Evolutionary conservation across 805 yeast genomes (phyloP), one percentile per base, ranked within the genome.

Genomic region (Lipomyces sp.): DNA sequence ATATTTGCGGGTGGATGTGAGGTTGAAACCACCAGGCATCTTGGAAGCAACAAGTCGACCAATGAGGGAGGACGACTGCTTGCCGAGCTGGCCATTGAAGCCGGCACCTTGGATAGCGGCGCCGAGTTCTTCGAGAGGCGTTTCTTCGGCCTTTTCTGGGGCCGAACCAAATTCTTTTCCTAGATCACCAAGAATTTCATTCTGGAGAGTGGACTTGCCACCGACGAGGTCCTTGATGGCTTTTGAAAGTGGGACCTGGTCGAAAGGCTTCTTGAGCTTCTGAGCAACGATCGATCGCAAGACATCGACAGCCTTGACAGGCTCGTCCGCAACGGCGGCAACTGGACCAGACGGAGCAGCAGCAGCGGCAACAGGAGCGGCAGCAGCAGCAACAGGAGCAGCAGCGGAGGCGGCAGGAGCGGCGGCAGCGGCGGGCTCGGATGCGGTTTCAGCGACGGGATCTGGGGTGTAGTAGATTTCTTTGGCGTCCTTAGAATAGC

Each of bases 11-110:
- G 97, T 96, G 71, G 85, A 83, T 69, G 97, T 89, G 73, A 94
- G 88, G 58, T 96, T 90, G 81, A 94, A 95, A 29, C 99, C 99
- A 85, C 99, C 99, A 63, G 99, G 98, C 98, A 95, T 95, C 83
- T 95, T 95, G 35, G 98, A 89, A 10, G 98, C 88, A 83, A 93
- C 90, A 76, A 95, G 84, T 81, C 98, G 89, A 70, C 97, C 90
- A 70, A 94, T 83, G 75, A 95, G 85, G 35, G 97, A 89, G 50
- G 92, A 81, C 1, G 98, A 89, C 76, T 93, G 97, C 80, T 95
- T 95, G 78, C 99, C 99, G 72, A 95, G 85, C 71, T 87, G 84
- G 73, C 98, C 98, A 72, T 81, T 77, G 83, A 92, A 95, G 15
- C 66, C 66, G 34, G 93, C 82, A 71, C 92, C 97, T 82, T 94